phyloP scores from a whole-genome alignment of 805 yeast genomes.

The Clavispora vitiphila region DNA sequence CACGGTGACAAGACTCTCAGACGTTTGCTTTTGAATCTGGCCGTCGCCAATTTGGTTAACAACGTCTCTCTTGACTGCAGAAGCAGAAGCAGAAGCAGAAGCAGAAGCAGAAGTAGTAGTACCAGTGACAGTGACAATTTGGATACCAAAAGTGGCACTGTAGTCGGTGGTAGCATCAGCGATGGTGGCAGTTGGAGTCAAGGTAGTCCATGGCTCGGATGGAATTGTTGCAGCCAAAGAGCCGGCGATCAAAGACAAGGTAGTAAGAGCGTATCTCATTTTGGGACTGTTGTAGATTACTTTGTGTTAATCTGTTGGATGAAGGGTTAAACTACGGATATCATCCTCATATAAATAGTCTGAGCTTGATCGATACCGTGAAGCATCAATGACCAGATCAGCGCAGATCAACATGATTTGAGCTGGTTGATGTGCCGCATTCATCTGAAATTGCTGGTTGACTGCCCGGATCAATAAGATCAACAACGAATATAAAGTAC shows the following conservation, averaged over 20 bases:
- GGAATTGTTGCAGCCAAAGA: slow-evolving; percentile 62
- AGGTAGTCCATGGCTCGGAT: slow-evolving; percentile 64
- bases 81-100: slow-evolving; percentile 21
- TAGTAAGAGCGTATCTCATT: slow-evolving; percentile 14
- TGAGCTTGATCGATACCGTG: too few relatives aligned
- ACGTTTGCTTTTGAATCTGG: slow-evolving; percentile 11
- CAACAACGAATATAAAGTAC: not conserved
- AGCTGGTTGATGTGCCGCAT: not conserved
- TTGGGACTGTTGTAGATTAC: not conserved
- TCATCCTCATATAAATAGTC: not conserved
- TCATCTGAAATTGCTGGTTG: not conserved
- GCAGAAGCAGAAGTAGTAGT: slow-evolving; percentile 24
- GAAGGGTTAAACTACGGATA: not conserved
- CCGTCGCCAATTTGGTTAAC: slow-evolving; percentile 23
- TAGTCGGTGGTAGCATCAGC: slow-evolving; percentile 55
- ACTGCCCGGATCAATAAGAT: not conserved
- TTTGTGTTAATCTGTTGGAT: not conserved
- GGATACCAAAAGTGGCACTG: slow-evolving; percentile 61
- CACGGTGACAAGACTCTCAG: slow-evolving; percentile 5
- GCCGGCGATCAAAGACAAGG: slow-evolving; percentile 38
- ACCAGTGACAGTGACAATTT: slow-evolving; percentile 46
- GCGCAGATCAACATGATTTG: not conserved
- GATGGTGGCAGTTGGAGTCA: slow-evolving; percentile 59
- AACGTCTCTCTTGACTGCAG: slow-evolving; percentile 26
- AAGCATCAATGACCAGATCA: not conserved